Conservation (phyloP, 2,329 filamentous ascomycete species). For the Curvularia lunata region DNA sequence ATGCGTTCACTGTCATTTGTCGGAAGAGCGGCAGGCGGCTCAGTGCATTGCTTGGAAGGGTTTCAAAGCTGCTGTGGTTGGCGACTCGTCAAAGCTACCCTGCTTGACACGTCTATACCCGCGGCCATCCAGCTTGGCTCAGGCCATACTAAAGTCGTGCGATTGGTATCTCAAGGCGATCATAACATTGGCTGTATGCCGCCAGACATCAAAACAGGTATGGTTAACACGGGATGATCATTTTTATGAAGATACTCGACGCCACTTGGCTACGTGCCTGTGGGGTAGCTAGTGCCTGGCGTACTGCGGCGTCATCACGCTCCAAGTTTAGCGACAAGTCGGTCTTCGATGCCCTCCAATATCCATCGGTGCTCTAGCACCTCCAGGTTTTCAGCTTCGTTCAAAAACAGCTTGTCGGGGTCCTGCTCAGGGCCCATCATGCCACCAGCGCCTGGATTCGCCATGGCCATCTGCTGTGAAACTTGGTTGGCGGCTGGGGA, state of each 20-base stretch:
- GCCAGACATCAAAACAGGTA: conserved; percentile 29
- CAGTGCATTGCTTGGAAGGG: conserved; percentile 19
- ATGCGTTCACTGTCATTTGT: conserved; percentile 10
- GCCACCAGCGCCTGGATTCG: conserved; percentile 75
- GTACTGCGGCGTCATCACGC: conserved; percentile 22
- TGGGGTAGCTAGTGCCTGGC: conserved; percentile 14
- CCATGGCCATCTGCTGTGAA: conserved; percentile 79
- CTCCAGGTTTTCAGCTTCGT: conserved; percentile 92
- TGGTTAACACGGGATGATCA: conserved; percentile 33
- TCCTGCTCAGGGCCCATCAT: conserved; percentile 94
- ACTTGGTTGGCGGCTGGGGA: conserved; percentile 85
- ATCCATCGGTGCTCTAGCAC: conserved; percentile 95
- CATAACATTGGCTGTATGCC: conserved; percentile 37
- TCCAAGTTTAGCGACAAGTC: conserved; percentile 66
- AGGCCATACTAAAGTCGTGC: conserved; percentile 30
- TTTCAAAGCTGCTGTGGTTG: conserved; percentile 15
- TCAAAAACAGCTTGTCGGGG: conserved; percentile 92
- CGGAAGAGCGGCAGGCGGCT: conserved; percentile 32
- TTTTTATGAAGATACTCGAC: conserved; percentile 17
- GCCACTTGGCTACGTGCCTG: conserved; percentile 16
- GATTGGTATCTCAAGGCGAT: conserved; percentile 32
- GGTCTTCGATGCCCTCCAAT: conserved; percentile 83
- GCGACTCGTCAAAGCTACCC: conserved; percentile 3
- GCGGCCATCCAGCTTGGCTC: conserved; percentile 24
- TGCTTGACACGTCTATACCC: conserved; percentile 18